These are phyloP conservation scores for Trypanosomatidae sp. DNA, from an alignment of 208 protist species.

Conservation along the genomic window DNA sequence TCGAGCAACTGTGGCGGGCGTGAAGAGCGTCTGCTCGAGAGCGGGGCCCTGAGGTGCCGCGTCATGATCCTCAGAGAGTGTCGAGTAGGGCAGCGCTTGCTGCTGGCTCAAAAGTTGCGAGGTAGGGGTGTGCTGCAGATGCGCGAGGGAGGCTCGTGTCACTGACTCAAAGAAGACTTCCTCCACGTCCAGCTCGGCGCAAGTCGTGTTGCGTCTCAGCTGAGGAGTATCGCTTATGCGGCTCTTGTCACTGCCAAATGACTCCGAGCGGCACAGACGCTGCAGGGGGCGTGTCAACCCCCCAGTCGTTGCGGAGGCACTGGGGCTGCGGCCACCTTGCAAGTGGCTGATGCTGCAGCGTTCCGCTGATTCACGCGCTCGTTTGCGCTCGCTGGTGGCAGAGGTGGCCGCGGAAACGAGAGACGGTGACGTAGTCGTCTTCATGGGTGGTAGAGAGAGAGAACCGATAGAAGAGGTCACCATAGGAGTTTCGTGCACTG, in stretches of 20 bases:
- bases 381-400: conserved; percentile 3
- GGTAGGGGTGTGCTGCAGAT: conserved; percentile 20
- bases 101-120: conserved; percentile 28
- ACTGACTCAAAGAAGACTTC: conserved; percentile 16
- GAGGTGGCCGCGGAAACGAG: neutral
- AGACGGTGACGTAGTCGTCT: neutral
- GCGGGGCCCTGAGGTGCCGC: neutral
- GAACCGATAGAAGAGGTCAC: neutral
- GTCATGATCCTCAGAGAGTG: neutral
- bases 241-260: neutral
- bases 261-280: neutral
- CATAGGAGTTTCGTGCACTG: neutral
- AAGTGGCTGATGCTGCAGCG: neutral
- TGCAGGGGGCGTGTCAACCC: neutral
- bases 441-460: neutral
- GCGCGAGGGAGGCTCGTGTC: conserved; percentile 5
- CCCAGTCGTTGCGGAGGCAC: neutral
- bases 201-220: neutral
- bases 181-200: neutral
- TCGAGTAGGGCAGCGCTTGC: conserved; percentile 15
- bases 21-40: conserved; percentile 17
- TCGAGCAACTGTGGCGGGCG: conserved; percentile 24
- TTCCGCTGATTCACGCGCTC: neutral
- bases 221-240: conserved; percentile 3
- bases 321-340: conserved; percentile 1